These are phyloP conservation scores for Marvania coccoides DNA, from an alignment of 139 green algal species.

Conservation along the genomic window DNA sequence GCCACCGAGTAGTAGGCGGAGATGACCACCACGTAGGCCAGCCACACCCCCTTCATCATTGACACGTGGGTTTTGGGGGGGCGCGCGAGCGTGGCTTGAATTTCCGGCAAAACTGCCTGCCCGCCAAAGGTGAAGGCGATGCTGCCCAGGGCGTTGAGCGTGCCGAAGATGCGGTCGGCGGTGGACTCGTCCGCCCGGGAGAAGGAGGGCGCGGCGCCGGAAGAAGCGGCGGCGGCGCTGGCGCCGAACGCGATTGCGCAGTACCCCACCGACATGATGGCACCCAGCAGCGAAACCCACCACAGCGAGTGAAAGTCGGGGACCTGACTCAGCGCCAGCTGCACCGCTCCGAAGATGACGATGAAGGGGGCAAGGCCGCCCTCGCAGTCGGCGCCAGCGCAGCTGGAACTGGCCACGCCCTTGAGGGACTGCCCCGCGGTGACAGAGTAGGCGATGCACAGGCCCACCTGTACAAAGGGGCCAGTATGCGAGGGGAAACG, in stretches of 20 bases:
- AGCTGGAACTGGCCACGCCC: conserved; percentile 10
- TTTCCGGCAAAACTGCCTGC: conserved; percentile 37
- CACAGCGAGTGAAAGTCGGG: conserved; percentile 48
- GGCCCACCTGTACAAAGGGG: too few relatives aligned
- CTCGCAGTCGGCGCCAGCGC: conserved; percentile 22
- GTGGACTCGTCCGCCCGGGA: background rate
- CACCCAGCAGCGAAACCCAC: conserved; percentile 53
- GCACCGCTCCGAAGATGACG: conserved; percentile 33
- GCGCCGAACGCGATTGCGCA: conserved; percentile 32
- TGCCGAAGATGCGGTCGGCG: conserved; percentile 30
- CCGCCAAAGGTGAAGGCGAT: conserved; percentile 54
- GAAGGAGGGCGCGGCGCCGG: background rate
- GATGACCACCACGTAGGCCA: conserved; percentile 37
- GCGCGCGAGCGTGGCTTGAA: conserved; percentile 38
- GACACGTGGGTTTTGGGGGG: conserved; percentile 22
- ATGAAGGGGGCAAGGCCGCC: conserved; percentile 25
- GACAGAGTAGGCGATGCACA: conserved; percentile 49
- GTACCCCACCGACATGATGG: conserved; percentile 46
- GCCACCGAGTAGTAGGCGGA: conserved; percentile 48
- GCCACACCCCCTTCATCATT: conserved; percentile 45
- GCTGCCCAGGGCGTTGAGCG: conserved; percentile 46
- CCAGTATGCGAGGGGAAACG: conserved; percentile 6
- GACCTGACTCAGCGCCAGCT: conserved; percentile 48
- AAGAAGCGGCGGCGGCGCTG: background rate
- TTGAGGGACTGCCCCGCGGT: conserved; percentile 52